phyloP scores from a whole-genome alignment of 2,329 filamentous ascomycete genomes.

The Xylariaceae sp. region DNA sequence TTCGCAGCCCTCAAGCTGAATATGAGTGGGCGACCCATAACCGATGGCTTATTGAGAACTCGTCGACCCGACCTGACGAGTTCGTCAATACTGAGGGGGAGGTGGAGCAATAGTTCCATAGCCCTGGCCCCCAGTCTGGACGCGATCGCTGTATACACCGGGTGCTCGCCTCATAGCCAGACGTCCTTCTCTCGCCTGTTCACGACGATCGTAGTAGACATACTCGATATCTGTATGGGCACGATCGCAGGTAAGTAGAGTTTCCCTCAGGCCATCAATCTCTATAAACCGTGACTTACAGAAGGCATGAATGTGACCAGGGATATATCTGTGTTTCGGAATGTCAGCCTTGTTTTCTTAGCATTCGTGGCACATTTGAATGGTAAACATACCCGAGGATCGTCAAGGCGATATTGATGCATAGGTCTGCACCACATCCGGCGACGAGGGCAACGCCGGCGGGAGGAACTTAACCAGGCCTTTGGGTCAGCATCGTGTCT shows the following conservation, averaged over 20 bases:
- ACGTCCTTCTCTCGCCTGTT: conserved; percentile 55
- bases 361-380: background rate
- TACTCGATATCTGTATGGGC: conserved; percentile 78
- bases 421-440: conserved; percentile 59
- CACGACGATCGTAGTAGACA: conserved; percentile 71
- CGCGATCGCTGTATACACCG: conserved; percentile 65
- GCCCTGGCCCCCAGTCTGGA: conserved; percentile 67
- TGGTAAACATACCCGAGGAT: conserved; percentile 51
- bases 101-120: conserved; percentile 48
- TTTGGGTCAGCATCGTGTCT: conserved; percentile 6
- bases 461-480: conserved; percentile 51
- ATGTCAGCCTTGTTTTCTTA: conserved; percentile 8
- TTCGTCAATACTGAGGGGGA: conserved; percentile 3
- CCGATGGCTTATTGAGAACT: background rate
- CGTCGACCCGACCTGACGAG: too few species aligned
- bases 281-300: too few species aligned
- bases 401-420: conserved; percentile 63
- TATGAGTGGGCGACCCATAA: too few species aligned
- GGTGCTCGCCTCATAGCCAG: conserved; percentile 51
- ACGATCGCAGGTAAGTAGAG: too few species aligned
- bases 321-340: conserved; percentile 52
- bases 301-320: conserved; percentile 75
- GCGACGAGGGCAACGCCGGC: conserved; percentile 58
- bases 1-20: too few species aligned
- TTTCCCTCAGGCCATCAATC: too few species aligned